Evolutionary conservation across 2,329 filamentous ascomycete genomes (phyloP).

Genomic region (Tolypocladium paradoxum): DNA sequence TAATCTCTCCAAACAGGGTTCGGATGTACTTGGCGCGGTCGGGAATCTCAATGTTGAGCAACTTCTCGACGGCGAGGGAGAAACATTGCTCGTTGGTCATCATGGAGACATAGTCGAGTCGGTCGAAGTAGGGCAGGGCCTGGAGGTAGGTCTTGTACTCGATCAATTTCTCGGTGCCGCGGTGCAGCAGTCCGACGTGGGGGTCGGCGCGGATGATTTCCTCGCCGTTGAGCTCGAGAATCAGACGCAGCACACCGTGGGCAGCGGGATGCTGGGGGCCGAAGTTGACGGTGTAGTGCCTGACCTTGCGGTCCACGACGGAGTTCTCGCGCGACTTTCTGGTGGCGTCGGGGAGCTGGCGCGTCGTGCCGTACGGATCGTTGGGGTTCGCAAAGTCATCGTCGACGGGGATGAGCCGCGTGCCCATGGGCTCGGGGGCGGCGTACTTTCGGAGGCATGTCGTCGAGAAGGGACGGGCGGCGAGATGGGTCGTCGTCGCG

Average conservation of each 20-base stretch:
- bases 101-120: conserved; percentile 98
- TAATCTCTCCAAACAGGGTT: conserved; percentile 92
- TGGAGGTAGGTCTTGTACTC: conserved; percentile 99
- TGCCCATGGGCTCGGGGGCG: conserved; percentile 39
- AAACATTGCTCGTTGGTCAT: conserved; percentile 99
- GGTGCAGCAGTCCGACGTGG: conserved; percentile 90
- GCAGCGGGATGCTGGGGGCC: conserved; percentile 97
- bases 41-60: conserved; percentile 92
- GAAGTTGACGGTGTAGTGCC: conserved; percentile 99
- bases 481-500: conserved; percentile 20
- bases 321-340: conserved; percentile 38
- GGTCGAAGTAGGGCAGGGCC: conserved; percentile 96
- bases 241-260: conserved; percentile 94
- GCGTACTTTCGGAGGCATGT: conserved; percentile 53
- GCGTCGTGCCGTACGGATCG: conserved; percentile 37
- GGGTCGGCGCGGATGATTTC: conserved; percentile 95
- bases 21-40: conserved; percentile 94
- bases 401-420: conserved; percentile 55
- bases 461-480: conserved; percentile 54
- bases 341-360: conserved; percentile 27
- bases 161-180: conserved; percentile 98
- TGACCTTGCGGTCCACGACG: conserved; percentile 66
- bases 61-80: conserved; percentile 90
- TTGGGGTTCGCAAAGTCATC: conserved; percentile 47
- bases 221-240: conserved; percentile 95